Percentiles rank a stretch among this genome's conserved stretches.
Evolutionary conservation across 305 asterid species (phyloP).

Genomic region (Fraxinus sp.): DNA sequence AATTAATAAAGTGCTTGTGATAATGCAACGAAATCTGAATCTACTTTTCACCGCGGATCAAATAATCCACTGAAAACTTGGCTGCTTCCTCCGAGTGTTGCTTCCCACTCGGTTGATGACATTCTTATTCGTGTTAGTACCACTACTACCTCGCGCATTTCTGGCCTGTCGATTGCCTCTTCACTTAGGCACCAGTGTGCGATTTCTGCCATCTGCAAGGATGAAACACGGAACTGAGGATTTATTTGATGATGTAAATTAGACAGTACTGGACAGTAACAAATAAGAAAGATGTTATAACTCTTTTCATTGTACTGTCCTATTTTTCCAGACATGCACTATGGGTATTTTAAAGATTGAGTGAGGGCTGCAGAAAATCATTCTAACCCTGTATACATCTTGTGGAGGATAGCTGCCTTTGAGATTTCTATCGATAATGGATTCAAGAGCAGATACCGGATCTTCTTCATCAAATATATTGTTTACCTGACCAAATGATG

Average conservation of each 20-base stretch:
- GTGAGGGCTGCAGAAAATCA: neutral
- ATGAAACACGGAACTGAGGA: neutral
- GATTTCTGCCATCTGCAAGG: constrained; percentile 64
- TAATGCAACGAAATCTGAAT: neutral
- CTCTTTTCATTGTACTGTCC: neutral
- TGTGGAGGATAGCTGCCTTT: constrained; percentile 66
- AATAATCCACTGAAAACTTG: constrained; percentile 72
- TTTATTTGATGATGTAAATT: neutral
- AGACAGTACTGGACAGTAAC: neutral
- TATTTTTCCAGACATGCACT: neutral
- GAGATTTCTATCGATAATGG: constrained; percentile 49
- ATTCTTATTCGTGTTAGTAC: constrained; percentile 55
- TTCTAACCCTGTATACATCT: constrained; percentile 61
- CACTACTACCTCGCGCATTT: constrained; percentile 65
- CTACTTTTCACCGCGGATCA: constrained; percentile 50
- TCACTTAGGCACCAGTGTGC: constrained; percentile 75
- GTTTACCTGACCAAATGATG: constrained; percentile 41
- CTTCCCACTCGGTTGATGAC: constrained; percentile 88
- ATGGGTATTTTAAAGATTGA: neutral
- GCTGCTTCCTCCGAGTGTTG: constrained; percentile 75
- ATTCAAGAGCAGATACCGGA: constrained; percentile 53
- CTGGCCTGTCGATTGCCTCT: constrained; percentile 73
- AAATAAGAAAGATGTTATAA: neutral
- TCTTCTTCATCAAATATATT: constrained; percentile 49
- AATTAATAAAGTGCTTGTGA: neutral